Evolutionary conservation across 305 asterid species (phyloP), one percentile per base, ranked within the genome.

Genomic region (Solanum aculeatissimum): DNA sequence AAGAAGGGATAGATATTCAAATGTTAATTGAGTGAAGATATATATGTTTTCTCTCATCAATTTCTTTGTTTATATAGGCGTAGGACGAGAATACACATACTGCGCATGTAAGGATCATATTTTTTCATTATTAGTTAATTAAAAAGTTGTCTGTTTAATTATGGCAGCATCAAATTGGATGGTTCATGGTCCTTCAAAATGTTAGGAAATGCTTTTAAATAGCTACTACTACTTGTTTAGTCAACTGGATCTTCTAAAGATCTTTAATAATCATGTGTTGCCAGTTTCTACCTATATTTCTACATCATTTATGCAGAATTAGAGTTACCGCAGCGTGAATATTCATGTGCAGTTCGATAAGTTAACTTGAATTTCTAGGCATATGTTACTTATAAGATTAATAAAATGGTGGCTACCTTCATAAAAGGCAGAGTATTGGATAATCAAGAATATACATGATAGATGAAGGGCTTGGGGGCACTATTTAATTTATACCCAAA

Each of bases 111-210:
- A 7, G 80, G 80, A 72, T 72, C 80, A 21, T 72, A 45, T 43
- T 72, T 21, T 43, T 72, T 72, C 19, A 25, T 43, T 43, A 72
- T 47, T 43, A 72, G 80, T 72, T 72, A 72, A 72, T 72, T 45
- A 13, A 72, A 45, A 72, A 25, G 80, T 72, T 14, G 80, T 45
- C 58, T 72, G 13, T 72, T 35, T 72, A 38, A 69, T 68, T 1
- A 42, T 72, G 80, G 80, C 80, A 45, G 0, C 21, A 72, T 2
- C 80, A 32, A 58, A 38, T 78, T 83, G 86, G 88, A 87, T 83
- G 88, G 88, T 83, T 72, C 62, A 71, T 82, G 69, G 84, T 71
- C 82, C 55, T 55, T 78, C 51, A 81, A 32, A 82, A 12, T 69
- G 18, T 54, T 54, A 19, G 35, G 35, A 13, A 38, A 58, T 38